These are phyloP conservation scores for Leccinum pellstonianum DNA, from an alignment of 768 basidiomycete species.

Conservation along the genomic window DNA sequence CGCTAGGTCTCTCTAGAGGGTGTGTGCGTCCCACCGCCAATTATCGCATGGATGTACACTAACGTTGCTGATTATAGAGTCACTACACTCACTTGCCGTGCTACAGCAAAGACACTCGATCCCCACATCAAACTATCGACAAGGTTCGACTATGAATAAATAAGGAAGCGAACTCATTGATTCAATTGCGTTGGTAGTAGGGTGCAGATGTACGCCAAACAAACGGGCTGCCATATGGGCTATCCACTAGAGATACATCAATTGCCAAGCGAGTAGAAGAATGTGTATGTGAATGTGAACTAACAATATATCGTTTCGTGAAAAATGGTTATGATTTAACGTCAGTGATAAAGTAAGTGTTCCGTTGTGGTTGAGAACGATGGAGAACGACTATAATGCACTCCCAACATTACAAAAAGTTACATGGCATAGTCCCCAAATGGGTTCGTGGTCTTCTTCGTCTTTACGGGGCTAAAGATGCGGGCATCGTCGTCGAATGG, in stretches of 20 bases:
- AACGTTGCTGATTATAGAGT: not conserved
- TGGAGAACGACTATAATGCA: not conserved
- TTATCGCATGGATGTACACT: not conserved
- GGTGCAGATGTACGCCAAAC: not conserved
- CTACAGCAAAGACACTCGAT: not conserved
- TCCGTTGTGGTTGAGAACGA: not conserved
- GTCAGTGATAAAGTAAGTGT: conserved; percentile 15
- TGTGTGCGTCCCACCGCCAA: not conserved
- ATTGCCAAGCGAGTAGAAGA: not conserved
- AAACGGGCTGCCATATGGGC: not conserved
- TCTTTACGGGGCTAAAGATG: conserved; percentile 29
- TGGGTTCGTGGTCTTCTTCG: conserved; percentile 55
- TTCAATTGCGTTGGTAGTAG: not conserved
- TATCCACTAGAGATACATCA: conserved; percentile 30
- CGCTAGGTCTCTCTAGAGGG: not conserved
- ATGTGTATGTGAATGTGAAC: conserved; percentile 6
- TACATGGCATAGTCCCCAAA: conserved; percentile 40
- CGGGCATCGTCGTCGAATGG: conserved; percentile 75
- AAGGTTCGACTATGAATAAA: too few relatives aligned
- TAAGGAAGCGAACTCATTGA: not conserved
- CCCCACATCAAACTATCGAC: not conserved
- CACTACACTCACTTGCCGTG: not conserved
- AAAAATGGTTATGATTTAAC: conserved; percentile 8
- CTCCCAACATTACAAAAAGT: conserved; percentile 1
- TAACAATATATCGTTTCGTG: conserved; percentile 13